Evolutionary conservation across 2,329 filamentous ascomycete genomes (phyloP).

Genomic region (Fusarium udum): DNA sequence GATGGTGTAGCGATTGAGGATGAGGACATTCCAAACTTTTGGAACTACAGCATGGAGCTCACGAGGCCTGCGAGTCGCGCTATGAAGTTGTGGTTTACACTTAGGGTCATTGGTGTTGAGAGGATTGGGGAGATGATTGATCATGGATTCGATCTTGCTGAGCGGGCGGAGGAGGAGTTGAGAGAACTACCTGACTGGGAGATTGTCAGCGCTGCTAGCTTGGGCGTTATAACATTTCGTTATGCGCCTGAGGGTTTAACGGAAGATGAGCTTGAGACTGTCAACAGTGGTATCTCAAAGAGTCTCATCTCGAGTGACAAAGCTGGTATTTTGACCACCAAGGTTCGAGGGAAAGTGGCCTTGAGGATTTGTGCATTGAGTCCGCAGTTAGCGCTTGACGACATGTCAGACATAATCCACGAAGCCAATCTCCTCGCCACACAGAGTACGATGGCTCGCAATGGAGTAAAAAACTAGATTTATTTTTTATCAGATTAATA

Average conservation of each 20-base stretch:
- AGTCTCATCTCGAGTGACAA: slow-evolving; percentile 13
- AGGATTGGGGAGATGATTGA: slow-evolving; percentile 38
- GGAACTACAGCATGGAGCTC: slow-evolving; percentile 42
- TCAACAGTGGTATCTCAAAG: slow-evolving; percentile 1
- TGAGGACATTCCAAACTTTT: slow-evolving; percentile 41
- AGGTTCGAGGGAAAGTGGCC: background rate
- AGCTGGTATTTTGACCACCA: slow-evolving; percentile 4
- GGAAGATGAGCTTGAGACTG: background rate
- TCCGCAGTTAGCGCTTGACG: background rate
- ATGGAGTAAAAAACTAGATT: background rate
- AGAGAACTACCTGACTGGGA: slow-evolving; percentile 31
- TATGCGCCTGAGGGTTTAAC: slow-evolving; percentile 4
- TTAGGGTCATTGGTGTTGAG: slow-evolving; percentile 36
- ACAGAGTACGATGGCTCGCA: background rate
- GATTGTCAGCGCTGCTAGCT: slow-evolving; percentile 35
- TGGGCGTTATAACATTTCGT: slow-evolving; percentile 37
- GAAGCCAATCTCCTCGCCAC: slow-evolving; percentile 2
- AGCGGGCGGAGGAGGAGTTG: slow-evolving; percentile 34
- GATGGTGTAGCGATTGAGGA: slow-evolving; percentile 37
- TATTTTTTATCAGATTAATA: background rate
- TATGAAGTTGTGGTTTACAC: slow-evolving; percentile 43
- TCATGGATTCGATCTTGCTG: slow-evolving; percentile 35
- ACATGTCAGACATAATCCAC: slow-evolving; percentile 7
- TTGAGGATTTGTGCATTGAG: slow-evolving; percentile 7
- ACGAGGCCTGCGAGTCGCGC: slow-evolving; percentile 33